Conservation (phyloP, 139 green algal genomes). For the Chlorella sorokiniana region DNA sequence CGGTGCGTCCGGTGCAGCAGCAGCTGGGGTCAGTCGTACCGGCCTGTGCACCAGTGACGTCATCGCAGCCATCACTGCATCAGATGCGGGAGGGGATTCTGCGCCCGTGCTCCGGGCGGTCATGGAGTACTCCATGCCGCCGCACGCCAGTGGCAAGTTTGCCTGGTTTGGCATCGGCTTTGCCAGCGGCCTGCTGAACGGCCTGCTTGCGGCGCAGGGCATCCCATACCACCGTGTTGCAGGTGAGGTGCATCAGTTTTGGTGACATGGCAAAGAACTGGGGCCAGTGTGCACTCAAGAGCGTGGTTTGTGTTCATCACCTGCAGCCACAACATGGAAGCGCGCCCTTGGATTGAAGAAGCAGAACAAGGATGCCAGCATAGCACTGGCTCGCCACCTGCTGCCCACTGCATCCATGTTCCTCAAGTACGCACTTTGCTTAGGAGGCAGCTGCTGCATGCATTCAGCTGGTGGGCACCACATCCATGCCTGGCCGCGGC, state of each 20-base stretch:
- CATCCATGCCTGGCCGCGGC: background rate
- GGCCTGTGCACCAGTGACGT: background rate
- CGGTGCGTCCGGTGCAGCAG: too few relatives aligned
- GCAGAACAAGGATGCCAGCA: constrained; percentile 65
- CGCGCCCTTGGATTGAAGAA: constrained; percentile 58
- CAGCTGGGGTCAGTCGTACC: background rate
- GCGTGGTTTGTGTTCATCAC: too few relatives aligned
- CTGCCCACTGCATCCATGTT: constrained; percentile 41
- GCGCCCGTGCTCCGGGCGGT: constrained; percentile 42
- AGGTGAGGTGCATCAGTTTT: background rate
- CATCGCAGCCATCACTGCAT: background rate
- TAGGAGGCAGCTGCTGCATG: background rate
- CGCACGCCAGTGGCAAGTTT: constrained; percentile 58
- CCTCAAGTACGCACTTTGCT: constrained; percentile 41
- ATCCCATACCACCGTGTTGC: constrained; percentile 46
- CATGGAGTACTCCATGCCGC: constrained; percentile 53
- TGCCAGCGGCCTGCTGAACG: constrained; percentile 57
- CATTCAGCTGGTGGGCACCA: background rate
- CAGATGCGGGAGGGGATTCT: background rate
- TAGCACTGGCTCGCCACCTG: constrained; percentile 58
- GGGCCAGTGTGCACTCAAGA: too few relatives aligned
- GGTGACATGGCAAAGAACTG: background rate
- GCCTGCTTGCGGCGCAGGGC: constrained; percentile 52
- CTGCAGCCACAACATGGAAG: constrained; percentile 62
- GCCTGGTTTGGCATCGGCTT: constrained; percentile 57